Evolutionary conservation across 2,329 filamentous ascomycete species (phyloP), one percentile per base, ranked within the genome.

Genomic region (Fusarium sp.): DNA sequence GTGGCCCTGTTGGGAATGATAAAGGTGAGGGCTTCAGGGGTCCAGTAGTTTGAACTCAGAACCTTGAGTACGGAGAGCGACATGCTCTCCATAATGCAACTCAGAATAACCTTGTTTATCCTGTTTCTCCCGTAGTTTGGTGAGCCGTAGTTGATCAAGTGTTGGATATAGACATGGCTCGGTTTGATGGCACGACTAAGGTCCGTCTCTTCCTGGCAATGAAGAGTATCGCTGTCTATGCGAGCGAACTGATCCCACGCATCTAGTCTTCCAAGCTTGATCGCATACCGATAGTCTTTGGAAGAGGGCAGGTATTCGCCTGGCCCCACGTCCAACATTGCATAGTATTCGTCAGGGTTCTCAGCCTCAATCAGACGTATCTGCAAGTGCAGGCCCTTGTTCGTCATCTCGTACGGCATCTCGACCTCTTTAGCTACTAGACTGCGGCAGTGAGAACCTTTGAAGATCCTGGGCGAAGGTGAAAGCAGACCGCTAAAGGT

Each of bases 381-480:
- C 9, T 57, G 51, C 0, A 57, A 7, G 7, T 57, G 54, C n/a
- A 57, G 2, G 4, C 54, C 54, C 3, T 50, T 57, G 2, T 57
- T 57, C 6, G 54, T 57, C 54, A 57, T 50, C 19, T 57, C 54
- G 13, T 56, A 57, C 10, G 54, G 52, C 10, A 45, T 25, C n/a
- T 49, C 42, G 4, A 41, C 53, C 9, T 47, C 37, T 8, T 31
- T 53, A 4, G 35, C 36, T 3, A 33, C 4, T 2, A 54, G 15
- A 2, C 35, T 29, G 8, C 27, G 49, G 13, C 21, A 47, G 4
- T 39, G 37, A 19, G 39, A 36, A 7, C 41, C 35, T 5, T 13
- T 3, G 5, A 57, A 55, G 14, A 49, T 43, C 0, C 21, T 9
- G 0, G 53, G 43, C 4, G 50, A 55, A 6, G 50, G 37, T 19